phyloP scores from a whole-genome alignment of 192 early-diverging fungal species.

The Coemansia sp. region DNA sequence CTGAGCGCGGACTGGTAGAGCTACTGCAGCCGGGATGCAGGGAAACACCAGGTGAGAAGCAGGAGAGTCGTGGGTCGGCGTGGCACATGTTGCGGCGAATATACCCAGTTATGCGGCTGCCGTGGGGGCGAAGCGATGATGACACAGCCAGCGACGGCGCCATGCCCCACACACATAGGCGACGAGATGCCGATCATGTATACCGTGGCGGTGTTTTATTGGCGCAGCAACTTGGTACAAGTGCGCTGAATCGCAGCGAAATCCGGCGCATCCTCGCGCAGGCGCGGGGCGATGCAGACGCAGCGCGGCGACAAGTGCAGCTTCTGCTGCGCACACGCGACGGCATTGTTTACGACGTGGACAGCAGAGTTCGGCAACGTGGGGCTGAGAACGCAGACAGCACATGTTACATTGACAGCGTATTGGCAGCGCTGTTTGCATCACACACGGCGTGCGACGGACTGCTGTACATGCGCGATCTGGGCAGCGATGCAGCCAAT shows the following conservation, averaged over 20 bases:
- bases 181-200: constrained; percentile 16
- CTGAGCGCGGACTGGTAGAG: constrained; percentile 20
- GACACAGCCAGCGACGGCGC: constrained; percentile 43
- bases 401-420: constrained; percentile 68
- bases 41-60: constrained; percentile 7
- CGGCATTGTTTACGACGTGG: constrained; percentile 28
- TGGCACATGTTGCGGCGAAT: constrained; percentile 13
- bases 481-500: constrained; percentile 41
- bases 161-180: constrained; percentile 16
- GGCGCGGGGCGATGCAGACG: constrained; percentile 21
- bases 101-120: constrained; percentile 1
- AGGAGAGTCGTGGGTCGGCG: not conserved
- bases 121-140: constrained; percentile 13
- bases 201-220: constrained; percentile 13
- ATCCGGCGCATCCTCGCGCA: constrained; percentile 16
- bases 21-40: constrained; percentile 10
- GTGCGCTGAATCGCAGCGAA: constrained; percentile 20
- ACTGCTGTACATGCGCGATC: constrained; percentile 55
- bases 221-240: constrained; percentile 25
- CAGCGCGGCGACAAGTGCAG: constrained; percentile 21
- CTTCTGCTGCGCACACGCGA: constrained; percentile 26
- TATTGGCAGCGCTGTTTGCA: constrained; percentile 70
- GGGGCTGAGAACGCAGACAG: constrained; percentile 67
- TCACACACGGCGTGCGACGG: constrained; percentile 61
- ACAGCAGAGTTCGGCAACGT: constrained; percentile 13